phyloP scores from a whole-genome alignment of 495 filamentous ascomycete genomes.

The Achaetomiella virescens region DNA sequence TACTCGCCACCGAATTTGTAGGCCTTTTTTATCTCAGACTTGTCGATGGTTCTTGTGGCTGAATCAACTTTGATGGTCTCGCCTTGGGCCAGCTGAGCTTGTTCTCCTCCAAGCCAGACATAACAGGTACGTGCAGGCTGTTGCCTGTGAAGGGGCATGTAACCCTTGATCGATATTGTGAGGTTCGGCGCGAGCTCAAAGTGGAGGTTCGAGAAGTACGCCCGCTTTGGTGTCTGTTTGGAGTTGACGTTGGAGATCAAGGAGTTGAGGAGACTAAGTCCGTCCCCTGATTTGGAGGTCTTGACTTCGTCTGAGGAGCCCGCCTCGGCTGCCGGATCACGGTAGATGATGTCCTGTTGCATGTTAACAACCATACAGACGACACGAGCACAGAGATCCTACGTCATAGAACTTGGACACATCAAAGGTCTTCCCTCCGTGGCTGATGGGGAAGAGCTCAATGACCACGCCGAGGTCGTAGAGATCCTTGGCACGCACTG shows the following conservation, averaged over 20 bases:
- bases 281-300: slow-evolving; percentile 55
- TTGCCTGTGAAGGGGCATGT: slow-evolving; percentile 80
- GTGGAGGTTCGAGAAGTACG: slow-evolving; percentile 76
- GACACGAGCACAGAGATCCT: slow-evolving; percentile 20
- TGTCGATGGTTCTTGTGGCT: slow-evolving; percentile 71
- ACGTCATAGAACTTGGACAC: slow-evolving; percentile 88
- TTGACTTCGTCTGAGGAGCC: slow-evolving; percentile 34
- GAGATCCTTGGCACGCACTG: slow-evolving; percentile 85
- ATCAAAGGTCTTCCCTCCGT: slow-evolving; percentile 69
- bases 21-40: slow-evolving; percentile 77
- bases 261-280: slow-evolving; percentile 72
- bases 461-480: slow-evolving; percentile 92
- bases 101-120: slow-evolving; percentile 79
- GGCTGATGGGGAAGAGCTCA: slow-evolving; percentile 88
- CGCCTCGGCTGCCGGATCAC: slow-evolving; percentile 57
- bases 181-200: slow-evolving; percentile 82
- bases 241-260: slow-evolving; percentile 88
- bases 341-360: slow-evolving; percentile 72
- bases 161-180: slow-evolving; percentile 86
- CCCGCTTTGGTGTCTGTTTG: slow-evolving; percentile 77
- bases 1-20: slow-evolving; percentile 95
- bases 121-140: slow-evolving; percentile 71
- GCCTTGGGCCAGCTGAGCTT: slow-evolving; percentile 68
- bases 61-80: slow-evolving; percentile 67
- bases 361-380: slow-evolving; percentile 16